These are phyloP conservation scores for Stellera chamaejasme DNA, from an alignment of 345 rosid genomes.

Conservation along the genomic window DNA sequence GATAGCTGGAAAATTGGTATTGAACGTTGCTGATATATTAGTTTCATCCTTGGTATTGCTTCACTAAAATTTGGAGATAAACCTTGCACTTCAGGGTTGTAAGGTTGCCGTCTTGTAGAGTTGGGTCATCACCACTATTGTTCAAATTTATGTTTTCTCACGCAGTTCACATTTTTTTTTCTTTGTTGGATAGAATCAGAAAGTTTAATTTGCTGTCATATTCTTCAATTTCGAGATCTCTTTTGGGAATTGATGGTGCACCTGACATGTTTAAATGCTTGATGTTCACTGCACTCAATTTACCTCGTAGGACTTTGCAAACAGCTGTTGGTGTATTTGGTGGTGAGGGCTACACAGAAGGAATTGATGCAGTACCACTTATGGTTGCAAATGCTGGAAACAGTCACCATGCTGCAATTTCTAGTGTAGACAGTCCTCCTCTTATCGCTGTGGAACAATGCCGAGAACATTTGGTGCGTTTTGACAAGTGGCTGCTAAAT, in stretches of 20 bases:
- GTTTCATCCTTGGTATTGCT: too few relatives aligned
- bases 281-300: constrained; percentile 4
- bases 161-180: too few relatives aligned
- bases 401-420: constrained; percentile 66
- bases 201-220: too few relatives aligned
- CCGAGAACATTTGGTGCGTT: constrained; percentile 88
- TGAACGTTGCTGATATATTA: too few relatives aligned
- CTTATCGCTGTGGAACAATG: constrained; percentile 75
- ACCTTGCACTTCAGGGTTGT: too few relatives aligned
- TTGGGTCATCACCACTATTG: too few relatives aligned
- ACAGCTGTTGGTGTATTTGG: constrained; percentile 98
- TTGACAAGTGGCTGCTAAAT: not conserved
- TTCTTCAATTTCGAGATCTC: not conserved
- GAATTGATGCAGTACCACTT: constrained; percentile 57
- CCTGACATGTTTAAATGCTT: not conserved
- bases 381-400: constrained; percentile 93
- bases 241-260: not conserved
- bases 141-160: too few relatives aligned
- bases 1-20: too few relatives aligned
- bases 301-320: constrained; percentile 72
- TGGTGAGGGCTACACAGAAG: constrained; percentile 63
- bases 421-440: constrained; percentile 76
- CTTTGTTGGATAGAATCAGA: too few relatives aligned
- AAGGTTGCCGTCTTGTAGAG: too few relatives aligned
- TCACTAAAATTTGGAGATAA: too few relatives aligned